Conservation (phyloP, 2,329 filamentous ascomycete species). For the Arthrobotrys iridis region DNA sequence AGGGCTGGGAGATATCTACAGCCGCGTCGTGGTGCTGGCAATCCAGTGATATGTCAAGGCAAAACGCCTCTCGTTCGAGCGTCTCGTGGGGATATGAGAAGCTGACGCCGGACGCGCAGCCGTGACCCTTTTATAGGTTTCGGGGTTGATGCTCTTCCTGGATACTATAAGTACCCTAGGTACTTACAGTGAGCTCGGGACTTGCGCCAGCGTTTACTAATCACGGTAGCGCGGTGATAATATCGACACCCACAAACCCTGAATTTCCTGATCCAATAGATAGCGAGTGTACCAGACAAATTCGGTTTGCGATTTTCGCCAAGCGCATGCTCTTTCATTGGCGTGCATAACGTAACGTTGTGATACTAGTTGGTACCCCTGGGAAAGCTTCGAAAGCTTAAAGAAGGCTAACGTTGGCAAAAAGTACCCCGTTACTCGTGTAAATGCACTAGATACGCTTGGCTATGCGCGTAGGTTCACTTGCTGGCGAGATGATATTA, state of each 20-base stretch:
- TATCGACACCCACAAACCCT: conserved; percentile 11
- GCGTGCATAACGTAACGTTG: conserved; percentile 37
- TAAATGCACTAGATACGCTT: neutral
- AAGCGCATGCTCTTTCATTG: conserved; percentile 30
- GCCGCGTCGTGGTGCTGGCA: neutral
- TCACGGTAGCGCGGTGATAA: conserved; percentile 27
- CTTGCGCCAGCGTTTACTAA: conserved; percentile 25
- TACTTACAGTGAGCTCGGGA: too few species aligned
- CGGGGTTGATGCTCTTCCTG: neutral
- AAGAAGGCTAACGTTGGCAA: neutral
- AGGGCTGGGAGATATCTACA: neutral
- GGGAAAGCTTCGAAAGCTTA: conserved; percentile 15
- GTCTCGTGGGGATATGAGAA: neutral
- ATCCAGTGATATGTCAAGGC: neutral
- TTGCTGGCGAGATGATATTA: too few species aligned
- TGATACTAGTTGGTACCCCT: neutral
- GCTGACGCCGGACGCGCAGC: neutral
- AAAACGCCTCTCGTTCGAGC: neutral
- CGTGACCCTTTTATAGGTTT: conserved; percentile 20
- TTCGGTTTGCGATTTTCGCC: conserved; percentile 22
- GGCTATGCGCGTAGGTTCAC: neutral
- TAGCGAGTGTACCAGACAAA: conserved; percentile 20
- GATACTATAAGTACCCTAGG: conserved; percentile 2
- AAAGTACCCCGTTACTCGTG: too few species aligned
- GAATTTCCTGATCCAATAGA: conserved; percentile 22